phyloP scores from a whole-genome alignment of 2,329 filamentous ascomycete species.

The Fusarium pseudonygamai region DNA sequence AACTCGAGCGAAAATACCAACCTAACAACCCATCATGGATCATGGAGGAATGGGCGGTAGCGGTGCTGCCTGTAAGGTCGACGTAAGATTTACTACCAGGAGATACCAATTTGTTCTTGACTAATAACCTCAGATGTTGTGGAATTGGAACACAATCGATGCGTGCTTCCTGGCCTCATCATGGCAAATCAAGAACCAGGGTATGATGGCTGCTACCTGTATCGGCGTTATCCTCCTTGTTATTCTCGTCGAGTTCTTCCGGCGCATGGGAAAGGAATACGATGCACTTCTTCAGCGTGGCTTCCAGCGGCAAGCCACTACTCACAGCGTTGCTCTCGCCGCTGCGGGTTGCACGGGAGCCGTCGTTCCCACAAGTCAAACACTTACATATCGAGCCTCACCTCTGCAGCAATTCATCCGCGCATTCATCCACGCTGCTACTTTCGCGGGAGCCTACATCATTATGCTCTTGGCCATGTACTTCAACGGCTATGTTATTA shows the following conservation, averaged over 20 bases:
- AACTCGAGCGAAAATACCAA: not conserved
- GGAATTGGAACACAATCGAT: conserved; percentile 80
- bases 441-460: conserved; percentile 80
- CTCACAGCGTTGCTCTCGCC: conserved; percentile 36
- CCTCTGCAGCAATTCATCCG: conserved; percentile 72
- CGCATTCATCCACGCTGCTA: conserved; percentile 72
- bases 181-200: conserved; percentile 76
- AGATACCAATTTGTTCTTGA: not conserved
- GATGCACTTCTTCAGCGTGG: conserved; percentile 71
- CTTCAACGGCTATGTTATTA: conserved; percentile 77
- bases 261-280: conserved; percentile 76
- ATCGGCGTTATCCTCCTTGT: conserved; percentile 79
- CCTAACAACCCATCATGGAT: conserved; percentile 13
- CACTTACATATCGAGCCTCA: conserved; percentile 61
- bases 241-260: conserved; percentile 75
- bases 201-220: conserved; percentile 82
- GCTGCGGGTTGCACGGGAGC: conserved; percentile 34
- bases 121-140: conserved; percentile 69
- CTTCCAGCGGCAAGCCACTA: conserved; percentile 48
- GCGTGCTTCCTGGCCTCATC: conserved; percentile 74
- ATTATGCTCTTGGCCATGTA: conserved; percentile 76
- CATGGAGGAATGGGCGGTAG: conserved; percentile 31
- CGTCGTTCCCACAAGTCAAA: conserved; percentile 36
- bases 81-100: conserved; percentile 35
- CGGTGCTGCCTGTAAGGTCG: conserved; percentile 46